Evolutionary conservation across 805 yeast species (phyloP).

Genomic region (Kuraishia piskuri): DNA sequence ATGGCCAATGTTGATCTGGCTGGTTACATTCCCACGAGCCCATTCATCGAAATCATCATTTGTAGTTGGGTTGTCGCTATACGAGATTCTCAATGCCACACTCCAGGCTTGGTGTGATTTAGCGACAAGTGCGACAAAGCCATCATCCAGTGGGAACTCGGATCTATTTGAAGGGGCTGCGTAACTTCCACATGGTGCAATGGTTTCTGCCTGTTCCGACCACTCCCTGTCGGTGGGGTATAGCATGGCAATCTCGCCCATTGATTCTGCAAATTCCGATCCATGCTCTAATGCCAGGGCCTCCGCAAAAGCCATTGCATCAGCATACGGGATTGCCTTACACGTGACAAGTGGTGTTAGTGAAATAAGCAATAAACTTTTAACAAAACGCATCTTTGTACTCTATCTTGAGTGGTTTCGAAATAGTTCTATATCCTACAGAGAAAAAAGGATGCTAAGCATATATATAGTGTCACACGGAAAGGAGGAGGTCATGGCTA

Average conservation of each 20-base stretch:
- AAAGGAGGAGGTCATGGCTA: no score
- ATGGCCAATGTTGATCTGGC: conserved; percentile 34
- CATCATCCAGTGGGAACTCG: conserved; percentile 37
- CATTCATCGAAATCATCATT: conserved; percentile 31
- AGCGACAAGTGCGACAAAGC: conserved; percentile 36
- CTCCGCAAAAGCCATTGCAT: conserved; percentile 22
- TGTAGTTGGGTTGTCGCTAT: conserved; percentile 27
- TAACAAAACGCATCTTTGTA: neutral
- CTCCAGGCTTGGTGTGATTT: conserved; percentile 30
- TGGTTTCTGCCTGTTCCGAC: conserved; percentile 34
- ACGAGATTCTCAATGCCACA: conserved; percentile 30
- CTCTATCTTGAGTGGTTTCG: no score
- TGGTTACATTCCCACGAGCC: conserved; percentile 29
- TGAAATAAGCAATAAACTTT: neutral
- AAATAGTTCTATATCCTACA: no score
- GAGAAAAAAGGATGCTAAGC: no score
- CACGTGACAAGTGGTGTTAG: neutral
- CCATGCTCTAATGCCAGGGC: conserved; percentile 27
- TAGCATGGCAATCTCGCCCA: conserved; percentile 31
- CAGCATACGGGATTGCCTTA: conserved; percentile 15
- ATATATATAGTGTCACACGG: no score
- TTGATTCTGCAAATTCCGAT: conserved; percentile 24
- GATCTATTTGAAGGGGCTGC: conserved; percentile 28
- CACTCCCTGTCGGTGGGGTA: conserved; percentile 37
- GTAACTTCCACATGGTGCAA: conserved; percentile 37